Percentiles rank a stretch among this genome's conserved stretches.
Conservation (phyloP, 1,139 yeast species). For the Magnusiomyces tetraspermus region DNA sequence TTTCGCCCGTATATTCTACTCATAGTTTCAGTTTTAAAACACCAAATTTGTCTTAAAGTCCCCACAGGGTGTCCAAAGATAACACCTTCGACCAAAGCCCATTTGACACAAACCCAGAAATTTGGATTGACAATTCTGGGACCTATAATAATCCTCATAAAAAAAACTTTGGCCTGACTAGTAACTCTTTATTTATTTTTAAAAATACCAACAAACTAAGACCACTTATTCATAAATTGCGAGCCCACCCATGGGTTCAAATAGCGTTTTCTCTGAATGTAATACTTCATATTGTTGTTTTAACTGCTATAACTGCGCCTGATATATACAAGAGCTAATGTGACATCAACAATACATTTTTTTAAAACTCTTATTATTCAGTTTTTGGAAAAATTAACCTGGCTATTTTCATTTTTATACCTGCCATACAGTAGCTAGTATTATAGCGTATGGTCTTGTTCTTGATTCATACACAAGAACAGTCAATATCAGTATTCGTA, state of each 20-base stretch:
- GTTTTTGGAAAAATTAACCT: slow-evolving; percentile 21
- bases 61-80: too few relatives aligned
- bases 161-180: slow-evolving; percentile 13
- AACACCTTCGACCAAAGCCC: too few relatives aligned
- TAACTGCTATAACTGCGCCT: slow-evolving; percentile 28
- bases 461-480: too few relatives aligned
- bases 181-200: slow-evolving; percentile 25
- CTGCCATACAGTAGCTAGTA: slow-evolving; percentile 46
- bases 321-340: slow-evolving; percentile 24
- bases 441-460: slow-evolving; percentile 59
- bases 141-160: too few relatives aligned
- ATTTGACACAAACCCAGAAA: too few relatives aligned
- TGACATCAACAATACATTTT: slow-evolving; percentile 8
- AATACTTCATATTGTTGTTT: slow-evolving; percentile 25
- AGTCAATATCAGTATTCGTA: too few relatives aligned
- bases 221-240: slow-evolving; percentile 15
- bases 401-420: slow-evolving; percentile 55
- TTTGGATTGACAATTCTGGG: too few relatives aligned
- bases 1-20: too few relatives aligned
- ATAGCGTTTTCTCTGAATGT: slow-evolving; percentile 20
- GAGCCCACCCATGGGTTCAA: slow-evolving; percentile 22
- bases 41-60: too few relatives aligned
- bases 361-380: background rate
- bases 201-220: slow-evolving; percentile 21
- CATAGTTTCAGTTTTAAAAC: too few relatives aligned